phyloP scores from a whole-genome alignment of 2,329 filamentous ascomycete species.

The Hirsutella thompsonii region DNA sequence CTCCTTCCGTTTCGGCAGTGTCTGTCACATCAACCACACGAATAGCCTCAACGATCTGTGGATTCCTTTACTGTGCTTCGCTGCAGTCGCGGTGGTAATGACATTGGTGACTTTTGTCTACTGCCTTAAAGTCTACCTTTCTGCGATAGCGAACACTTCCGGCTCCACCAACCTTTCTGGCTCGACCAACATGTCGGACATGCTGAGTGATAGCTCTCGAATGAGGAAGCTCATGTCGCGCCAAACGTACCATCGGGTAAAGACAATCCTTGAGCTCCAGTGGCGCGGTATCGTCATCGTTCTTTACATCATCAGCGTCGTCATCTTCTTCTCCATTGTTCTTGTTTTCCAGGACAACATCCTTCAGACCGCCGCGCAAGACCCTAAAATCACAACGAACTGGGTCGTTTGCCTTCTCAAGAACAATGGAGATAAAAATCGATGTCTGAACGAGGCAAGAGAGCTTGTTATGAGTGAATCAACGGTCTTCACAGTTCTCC shows the following conservation, averaged over 20 bases:
- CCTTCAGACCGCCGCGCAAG: conserved; percentile 42
- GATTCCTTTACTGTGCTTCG: conserved; percentile 74
- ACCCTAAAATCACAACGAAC: conserved; percentile 37
- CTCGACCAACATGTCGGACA: conserved; percentile 58
- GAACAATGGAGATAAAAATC: conserved; percentile 40
- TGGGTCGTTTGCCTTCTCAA: conserved; percentile 64
- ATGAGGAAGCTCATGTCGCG: conserved; percentile 66
- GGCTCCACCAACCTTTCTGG: too few relatives aligned
- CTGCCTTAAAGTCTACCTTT: conserved; percentile 89
- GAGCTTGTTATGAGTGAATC: conserved; percentile 58
- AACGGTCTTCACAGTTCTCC: conserved; percentile 67
- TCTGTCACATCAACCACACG: conserved; percentile 88
- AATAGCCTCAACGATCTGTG: conserved; percentile 78
- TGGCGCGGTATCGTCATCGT: conserved; percentile 91
- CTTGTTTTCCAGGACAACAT: conserved; percentile 81
- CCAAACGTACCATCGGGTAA: conserved; percentile 77
- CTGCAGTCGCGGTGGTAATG: conserved; percentile 61
- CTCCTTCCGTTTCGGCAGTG: conserved; percentile 81
- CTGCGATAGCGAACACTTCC: conserved; percentile 62
- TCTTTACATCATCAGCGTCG: conserved; percentile 76
- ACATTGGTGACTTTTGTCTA: conserved; percentile 82
- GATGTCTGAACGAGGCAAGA: conserved; percentile 50
- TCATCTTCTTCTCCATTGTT: conserved; percentile 85
- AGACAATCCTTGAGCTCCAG: conserved; percentile 77
- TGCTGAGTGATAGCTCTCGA: conserved; percentile 61